Evolutionary conservation across 768 basidiomycete genomes (phyloP).

Genomic region (Hypsizygus marmoreus): DNA sequence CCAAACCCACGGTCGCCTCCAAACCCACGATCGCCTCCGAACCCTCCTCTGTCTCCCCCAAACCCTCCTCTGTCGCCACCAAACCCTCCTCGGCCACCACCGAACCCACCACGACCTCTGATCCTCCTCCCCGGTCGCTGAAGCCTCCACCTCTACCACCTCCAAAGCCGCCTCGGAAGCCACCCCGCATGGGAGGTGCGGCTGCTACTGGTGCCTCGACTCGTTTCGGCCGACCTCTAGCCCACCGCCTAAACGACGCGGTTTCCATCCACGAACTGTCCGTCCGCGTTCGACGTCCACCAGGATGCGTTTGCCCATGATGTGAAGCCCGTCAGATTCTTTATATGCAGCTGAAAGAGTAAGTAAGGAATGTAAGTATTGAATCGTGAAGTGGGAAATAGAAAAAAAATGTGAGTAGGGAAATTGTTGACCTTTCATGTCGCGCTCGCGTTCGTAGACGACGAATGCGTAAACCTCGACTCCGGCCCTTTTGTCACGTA

Average conservation of each 20-base stretch:
- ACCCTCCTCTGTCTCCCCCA: slow-evolving; percentile 42
- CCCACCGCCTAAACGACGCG: slow-evolving; percentile 93
- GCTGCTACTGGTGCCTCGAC: slow-evolving; percentile 48
- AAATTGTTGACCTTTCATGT: slow-evolving; percentile 88
- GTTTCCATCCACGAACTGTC: slow-evolving; percentile 98
- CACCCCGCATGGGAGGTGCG: slow-evolving; percentile 37
- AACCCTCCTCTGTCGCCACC: slow-evolving; percentile 44
- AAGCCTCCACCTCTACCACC: slow-evolving; percentile 37
- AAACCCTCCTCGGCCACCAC: slow-evolving; percentile 37
- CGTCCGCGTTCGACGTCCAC: slow-evolving; percentile 98
- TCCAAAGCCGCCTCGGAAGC: slow-evolving; percentile 47
- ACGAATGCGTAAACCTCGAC: slow-evolving; percentile 96
- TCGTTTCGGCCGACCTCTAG: slow-evolving; percentile 95
- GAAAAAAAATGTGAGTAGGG: neutral
- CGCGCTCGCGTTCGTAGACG: slow-evolving; percentile 96
- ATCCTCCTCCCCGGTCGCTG: slow-evolving; percentile 35
- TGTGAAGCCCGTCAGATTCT: slow-evolving; percentile 95
- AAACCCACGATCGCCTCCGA: too few relatives aligned
- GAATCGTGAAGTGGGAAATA: neutral
- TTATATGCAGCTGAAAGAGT: slow-evolving; percentile 82
- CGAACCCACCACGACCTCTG: slow-evolving; percentile 41
- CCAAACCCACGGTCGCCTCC: slow-evolving; percentile 37
- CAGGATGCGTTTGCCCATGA: slow-evolving; percentile 93
- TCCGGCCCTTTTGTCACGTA: slow-evolving; percentile 87
- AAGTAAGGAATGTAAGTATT: slow-evolving; percentile 15